These are phyloP conservation scores for Manihot esculenta DNA, from an alignment of 441 rosid species.

Conservation along the genomic window DNA sequence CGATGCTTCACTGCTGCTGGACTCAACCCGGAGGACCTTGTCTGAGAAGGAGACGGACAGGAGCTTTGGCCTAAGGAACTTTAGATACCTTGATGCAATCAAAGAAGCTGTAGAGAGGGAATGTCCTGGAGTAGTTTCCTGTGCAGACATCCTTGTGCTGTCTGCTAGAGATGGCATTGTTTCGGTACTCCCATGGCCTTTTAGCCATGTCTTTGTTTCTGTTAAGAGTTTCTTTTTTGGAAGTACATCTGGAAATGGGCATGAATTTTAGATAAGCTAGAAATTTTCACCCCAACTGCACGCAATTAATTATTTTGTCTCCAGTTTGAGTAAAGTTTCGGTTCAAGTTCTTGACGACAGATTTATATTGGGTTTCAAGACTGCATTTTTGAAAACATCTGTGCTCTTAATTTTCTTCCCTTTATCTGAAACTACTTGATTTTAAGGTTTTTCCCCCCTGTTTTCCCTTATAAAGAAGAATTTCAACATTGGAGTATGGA, in stretches of 20 bases:
- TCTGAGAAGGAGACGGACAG: constrained; percentile 97
- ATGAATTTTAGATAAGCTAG: background rate
- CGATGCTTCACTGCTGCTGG: constrained; percentile 93
- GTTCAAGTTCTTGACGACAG: too few species aligned
- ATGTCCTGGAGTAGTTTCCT: constrained; percentile 93
- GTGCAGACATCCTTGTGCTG: constrained; percentile 83
- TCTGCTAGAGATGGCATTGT: constrained; percentile 90
- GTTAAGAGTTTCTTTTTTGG: background rate
- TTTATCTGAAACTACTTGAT: too few species aligned
- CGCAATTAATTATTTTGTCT: background rate
- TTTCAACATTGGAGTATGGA: too few species aligned
- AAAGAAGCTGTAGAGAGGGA: constrained; percentile 96
- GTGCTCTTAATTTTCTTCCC: background rate
- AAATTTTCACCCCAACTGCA: background rate
- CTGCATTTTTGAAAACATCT: background rate
- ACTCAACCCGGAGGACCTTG: constrained; percentile 87
- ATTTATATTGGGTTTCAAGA: background rate
- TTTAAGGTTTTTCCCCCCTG: too few species aligned
- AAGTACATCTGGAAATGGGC: constrained; percentile 10
- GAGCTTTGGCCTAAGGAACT: constrained; percentile 94
- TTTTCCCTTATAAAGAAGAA: too few species aligned
- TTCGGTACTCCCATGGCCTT: constrained; percentile 38
- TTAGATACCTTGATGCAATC: constrained; percentile 81
- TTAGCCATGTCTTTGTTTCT: background rate
- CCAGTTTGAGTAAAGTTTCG: background rate